phyloP scores from a whole-genome alignment of 148 eudicot species.

The Rhododendron griersonianum region DNA sequence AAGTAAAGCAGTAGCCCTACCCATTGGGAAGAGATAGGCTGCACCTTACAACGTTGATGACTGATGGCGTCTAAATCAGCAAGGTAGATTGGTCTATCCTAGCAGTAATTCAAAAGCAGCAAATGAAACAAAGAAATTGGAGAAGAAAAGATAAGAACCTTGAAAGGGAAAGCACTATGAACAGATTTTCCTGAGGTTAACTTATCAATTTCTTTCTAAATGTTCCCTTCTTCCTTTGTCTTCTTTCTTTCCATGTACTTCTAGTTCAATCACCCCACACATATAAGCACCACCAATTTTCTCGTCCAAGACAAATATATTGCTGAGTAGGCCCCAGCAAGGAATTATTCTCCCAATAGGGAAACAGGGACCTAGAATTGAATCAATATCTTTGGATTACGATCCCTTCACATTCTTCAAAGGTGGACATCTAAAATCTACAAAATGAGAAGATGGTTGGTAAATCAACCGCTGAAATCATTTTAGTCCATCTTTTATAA shows the following conservation, averaged over 20 bases:
- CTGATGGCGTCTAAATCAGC: not conserved
- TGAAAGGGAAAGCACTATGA: not conserved
- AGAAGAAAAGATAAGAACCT: not conserved
- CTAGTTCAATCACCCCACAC: slow-evolving; percentile 4
- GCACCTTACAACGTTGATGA: not conserved
- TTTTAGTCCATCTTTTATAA: not conserved
- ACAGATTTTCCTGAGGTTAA: not conserved
- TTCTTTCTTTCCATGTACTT: not conserved
- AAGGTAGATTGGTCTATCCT: not conserved
- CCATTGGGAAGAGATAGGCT: not conserved
- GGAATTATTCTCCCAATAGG: not conserved
- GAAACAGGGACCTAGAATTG: not conserved
- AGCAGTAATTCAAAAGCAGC: not conserved
- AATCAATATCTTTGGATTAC: not conserved
- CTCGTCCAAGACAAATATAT: not conserved
- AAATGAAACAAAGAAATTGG: not conserved
- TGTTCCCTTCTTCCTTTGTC: not conserved
- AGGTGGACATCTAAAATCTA: not conserved
- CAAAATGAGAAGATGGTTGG: not conserved
- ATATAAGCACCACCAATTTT: not conserved
- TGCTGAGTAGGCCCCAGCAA: not conserved
- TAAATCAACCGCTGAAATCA: not conserved
- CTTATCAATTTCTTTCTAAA: not conserved
- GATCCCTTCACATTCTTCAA: not conserved
- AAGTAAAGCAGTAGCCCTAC: not conserved